These are phyloP conservation scores for Zygosaccharomyces kombuchaensis DNA, from an alignment of 805 yeast genomes.

Conservation along the genomic window DNA sequence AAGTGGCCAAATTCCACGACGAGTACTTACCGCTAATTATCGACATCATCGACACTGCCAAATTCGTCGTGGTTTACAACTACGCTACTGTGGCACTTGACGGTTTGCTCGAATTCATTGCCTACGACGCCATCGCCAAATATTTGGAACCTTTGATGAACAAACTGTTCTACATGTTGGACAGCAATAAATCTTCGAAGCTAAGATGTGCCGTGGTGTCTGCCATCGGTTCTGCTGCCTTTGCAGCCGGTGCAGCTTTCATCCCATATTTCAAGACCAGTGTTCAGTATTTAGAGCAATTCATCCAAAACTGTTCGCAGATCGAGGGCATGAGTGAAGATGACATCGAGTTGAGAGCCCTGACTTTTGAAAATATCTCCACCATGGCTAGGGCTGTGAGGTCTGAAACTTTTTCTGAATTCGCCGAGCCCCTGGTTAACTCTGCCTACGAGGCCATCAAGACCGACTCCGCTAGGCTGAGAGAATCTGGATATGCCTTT, in stretches of 20 bases:
- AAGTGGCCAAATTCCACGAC: conserved; percentile 79
- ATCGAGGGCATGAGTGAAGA: conserved; percentile 80
- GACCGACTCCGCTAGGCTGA: conserved; percentile 75
- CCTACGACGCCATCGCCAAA: conserved; percentile 73
- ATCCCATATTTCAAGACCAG: conserved; percentile 82
- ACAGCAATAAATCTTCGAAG: conserved; percentile 64
- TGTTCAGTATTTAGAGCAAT: conserved; percentile 75
- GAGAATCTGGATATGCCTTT: conserved; percentile 93
- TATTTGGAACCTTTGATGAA: conserved; percentile 89
- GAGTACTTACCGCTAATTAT: conserved; percentile 81
- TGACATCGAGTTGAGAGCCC: conserved; percentile 85
- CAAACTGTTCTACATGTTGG: conserved; percentile 79
- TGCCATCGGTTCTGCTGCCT: conserved; percentile 96
- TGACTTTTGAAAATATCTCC: conserved; percentile 88
- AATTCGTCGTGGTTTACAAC: conserved; percentile 78
- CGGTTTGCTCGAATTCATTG: conserved; percentile 86
- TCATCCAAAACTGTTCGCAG: conserved; percentile 61
- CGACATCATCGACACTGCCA: conserved; percentile 78
- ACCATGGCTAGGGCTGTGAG: conserved; percentile 97
- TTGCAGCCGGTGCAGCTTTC: conserved; percentile 86
- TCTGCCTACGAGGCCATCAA: conserved; percentile 78
- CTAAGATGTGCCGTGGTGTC: conserved; percentile 80
- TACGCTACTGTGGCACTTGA: conserved; percentile 90
- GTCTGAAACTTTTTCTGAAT: conserved; percentile 77
- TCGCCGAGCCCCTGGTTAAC: conserved; percentile 82